Percentiles rank a stretch among this genome's conserved stretches.
These are phyloP conservation scores for Delonix regia DNA, from an alignment of 306 rosid genomes.

Conservation along the genomic window DNA sequence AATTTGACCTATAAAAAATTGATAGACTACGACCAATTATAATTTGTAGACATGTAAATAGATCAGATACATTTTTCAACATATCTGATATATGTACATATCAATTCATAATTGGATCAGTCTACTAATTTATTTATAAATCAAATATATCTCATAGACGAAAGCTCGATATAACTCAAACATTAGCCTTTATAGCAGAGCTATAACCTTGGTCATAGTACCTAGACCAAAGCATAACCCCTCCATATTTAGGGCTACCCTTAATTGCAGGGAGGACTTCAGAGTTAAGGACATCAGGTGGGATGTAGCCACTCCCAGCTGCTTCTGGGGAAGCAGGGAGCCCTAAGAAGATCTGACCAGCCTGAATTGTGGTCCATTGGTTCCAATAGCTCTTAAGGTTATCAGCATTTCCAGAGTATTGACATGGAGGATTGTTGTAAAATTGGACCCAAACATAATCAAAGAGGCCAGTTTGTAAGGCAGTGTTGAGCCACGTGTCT, in stretches of 20 bases:
- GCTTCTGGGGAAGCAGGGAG: slow-evolving; percentile 13
- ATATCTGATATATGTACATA: too few species aligned
- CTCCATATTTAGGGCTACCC: not conserved
- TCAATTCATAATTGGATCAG: too few species aligned
- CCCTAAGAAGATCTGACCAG: slow-evolving; percentile 15
- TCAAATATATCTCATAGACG: too few species aligned
- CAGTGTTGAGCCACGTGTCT: not conserved
- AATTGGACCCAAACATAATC: slow-evolving; percentile 48
- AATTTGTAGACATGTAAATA: too few species aligned
- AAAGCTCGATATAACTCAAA: not conserved
- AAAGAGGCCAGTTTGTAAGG: slow-evolving; percentile 43
- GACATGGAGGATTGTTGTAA: slow-evolving; percentile 37
- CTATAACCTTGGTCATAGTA: slow-evolving; percentile 11
- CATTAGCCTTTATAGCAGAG: slow-evolving; percentile 6
- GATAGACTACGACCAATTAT: too few species aligned
- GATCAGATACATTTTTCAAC: too few species aligned
- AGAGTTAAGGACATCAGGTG: slow-evolving; percentile 4
- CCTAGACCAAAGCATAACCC: slow-evolving; percentile 34
- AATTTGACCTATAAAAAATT: too few species aligned
- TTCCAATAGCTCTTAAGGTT: slow-evolving; percentile 34
- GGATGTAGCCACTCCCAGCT: not conserved
- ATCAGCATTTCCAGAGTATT: slow-evolving; percentile 18
- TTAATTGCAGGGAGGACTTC: slow-evolving; percentile 5
- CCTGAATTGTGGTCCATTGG: slow-evolving; percentile 32
- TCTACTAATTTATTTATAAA: too few species aligned